Evolutionary conservation across 805 yeast species (phyloP), one percentile per base, ranked within the genome.

Genomic region (Hermanozyma aechmeae): DNA sequence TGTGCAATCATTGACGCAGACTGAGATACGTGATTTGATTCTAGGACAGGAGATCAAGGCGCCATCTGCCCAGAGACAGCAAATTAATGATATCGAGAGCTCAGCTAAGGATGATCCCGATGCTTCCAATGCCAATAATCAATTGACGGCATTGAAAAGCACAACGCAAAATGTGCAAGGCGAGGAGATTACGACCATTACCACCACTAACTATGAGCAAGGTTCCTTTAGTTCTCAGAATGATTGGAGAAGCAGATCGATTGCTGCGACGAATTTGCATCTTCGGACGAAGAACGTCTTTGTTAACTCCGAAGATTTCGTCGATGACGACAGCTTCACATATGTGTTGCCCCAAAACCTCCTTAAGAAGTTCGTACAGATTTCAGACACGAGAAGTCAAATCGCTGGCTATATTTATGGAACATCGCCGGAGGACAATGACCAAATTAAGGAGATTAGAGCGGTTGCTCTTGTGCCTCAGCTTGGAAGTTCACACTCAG

Each of bases 11-110:
- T 65, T 92, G 38, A 92, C 98, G 0, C 95, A 87, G 54, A 75
- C 85, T 13, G 98, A 92, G 56, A 83, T 92, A 16, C 73, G 96
- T 33, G 98, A 92, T 55, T 68, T 92, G 45, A 89, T 92, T 31
- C 65, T 92, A 29, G 99, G 98, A 13, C 97, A 89, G 59, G 93
- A 84, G 43, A 79, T 92, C 32, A 73, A 75, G 43, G 94, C 94
- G 0, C 96, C 97, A 9, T 83, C 96, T 0, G 79, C 73, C 14
- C 73, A 79, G 43, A 69, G 96, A 43, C 96, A 87, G 53, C 82
- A 79, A 44, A 73, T 85, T 51, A 78, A 87, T 0, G 87, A 80
- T 33, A 65, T 84, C 28, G 86, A 78, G 30, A 34, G 31, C 15
- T 48, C 59, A 0, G 52, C 51, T 23, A 68, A 64, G 19, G 58